Evolutionary conservation across 306 rosid species (phyloP), one percentile per base, ranked within the genome.

Genomic region (Acacia melanoxylon): DNA sequence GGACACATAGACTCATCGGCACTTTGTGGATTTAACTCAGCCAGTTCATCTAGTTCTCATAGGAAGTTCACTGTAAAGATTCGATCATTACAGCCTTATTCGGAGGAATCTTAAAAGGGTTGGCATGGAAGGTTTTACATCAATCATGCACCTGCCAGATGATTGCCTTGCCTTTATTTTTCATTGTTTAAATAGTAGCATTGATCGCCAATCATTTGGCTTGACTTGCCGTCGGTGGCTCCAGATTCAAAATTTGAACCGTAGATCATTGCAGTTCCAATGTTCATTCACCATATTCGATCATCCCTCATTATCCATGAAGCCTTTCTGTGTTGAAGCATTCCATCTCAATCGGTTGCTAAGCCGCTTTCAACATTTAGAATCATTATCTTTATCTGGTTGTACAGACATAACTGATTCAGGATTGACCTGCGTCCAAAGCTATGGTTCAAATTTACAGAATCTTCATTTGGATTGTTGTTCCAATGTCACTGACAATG

Each of bases 131-230:
- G 85, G 58, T 22, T 68, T 81, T 68, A 83, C 89, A 79, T 83
- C 87, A 68, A 87, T 92, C 79, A 78, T 85, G 88, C 84, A 86
- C 72, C 87, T 90, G 2, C 89, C 97, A 12, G 90, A 87, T 68
- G 94, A 89, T 77, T 88, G 92, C 77, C 92, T 92, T 44, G 25
- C 83, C 83, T 75, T 75, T 77, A 87, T 92, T 63, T 92, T 86
- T 46, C 88, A n/a, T 44, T n/a, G 83, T 56, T 86, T 92, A 78
- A 86, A 83, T 78, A 79, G 82, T 65, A 59, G 59, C 54, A 46
- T 71, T 17, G 97, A 90, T 74, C 82, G 88, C 8, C 89, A 92
- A 51, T 90, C 97, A 22, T 92, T 92, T 86, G 90, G 94, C 66
- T 72, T 90, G 83, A 90, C 92, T 58, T 90, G 94, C 74, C 89